Conservation (phyloP, 139 green algal species). For the Penium margaritaceum region DNA sequence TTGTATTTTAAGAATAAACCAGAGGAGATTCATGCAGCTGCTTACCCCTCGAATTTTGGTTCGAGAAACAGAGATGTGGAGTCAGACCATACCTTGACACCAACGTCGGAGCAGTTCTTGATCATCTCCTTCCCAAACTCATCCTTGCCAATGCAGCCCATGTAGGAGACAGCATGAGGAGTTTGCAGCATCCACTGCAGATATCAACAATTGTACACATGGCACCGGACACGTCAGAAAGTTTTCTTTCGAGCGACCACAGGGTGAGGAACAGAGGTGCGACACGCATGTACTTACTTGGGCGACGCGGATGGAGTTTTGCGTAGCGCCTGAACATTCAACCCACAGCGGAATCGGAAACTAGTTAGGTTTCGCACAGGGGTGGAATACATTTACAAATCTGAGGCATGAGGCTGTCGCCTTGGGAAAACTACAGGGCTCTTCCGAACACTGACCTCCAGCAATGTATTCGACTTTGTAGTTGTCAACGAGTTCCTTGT, state of each 20-base stretch:
- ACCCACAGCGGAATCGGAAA: no score
- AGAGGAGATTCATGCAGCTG: no score
- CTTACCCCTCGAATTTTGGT: no score
- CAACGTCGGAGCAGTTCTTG: slow-evolving; percentile 48
- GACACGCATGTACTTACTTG: slow-evolving; percentile 33
- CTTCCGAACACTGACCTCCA: slow-evolving; percentile 66
- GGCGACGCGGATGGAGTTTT: slow-evolving; percentile 91
- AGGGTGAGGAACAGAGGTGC: neutral
- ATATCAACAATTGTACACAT: neutral
- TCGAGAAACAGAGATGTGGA: no score
- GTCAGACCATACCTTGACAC: slow-evolving; percentile 45
- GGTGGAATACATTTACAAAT: no score
- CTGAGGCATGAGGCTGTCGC: no score
- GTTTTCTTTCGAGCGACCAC: no score
- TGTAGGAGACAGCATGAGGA: slow-evolving; percentile 75
- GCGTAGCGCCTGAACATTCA: slow-evolving; percentile 86
- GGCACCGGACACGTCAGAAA: no score
- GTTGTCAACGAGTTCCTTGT: slow-evolving; percentile 60
- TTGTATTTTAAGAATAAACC: no score
- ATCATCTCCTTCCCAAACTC: slow-evolving; percentile 77
- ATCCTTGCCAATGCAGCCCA: slow-evolving; percentile 94
- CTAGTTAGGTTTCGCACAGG: no score
- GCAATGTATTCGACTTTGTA: slow-evolving; percentile 89
- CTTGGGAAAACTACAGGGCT: no score
- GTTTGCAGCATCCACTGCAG: slow-evolving; percentile 89